phyloP scores from a whole-genome alignment of 768 basidiomycete genomes.

The Termitomyces heimii region DNA sequence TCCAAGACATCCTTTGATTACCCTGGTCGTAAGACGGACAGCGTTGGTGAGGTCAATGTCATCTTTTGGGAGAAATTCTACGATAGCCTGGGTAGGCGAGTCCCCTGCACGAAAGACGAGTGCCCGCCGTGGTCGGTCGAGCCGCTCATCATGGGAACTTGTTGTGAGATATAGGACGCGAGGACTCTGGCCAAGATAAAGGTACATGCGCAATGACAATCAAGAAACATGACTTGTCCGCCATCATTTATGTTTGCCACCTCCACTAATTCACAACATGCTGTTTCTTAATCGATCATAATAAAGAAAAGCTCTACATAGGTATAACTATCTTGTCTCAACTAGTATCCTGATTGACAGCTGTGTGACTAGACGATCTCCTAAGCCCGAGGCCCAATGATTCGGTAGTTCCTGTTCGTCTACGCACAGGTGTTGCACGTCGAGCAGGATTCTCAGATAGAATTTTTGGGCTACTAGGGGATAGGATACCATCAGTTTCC shows the following conservation, averaged over 20 bases:
- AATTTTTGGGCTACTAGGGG: constrained; percentile 26
- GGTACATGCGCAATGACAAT: constrained; percentile 48
- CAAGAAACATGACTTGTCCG: background rate
- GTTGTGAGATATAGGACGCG: constrained; percentile 72
- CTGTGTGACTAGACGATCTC: constrained; percentile 16
- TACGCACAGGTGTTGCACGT: constrained; percentile 19
- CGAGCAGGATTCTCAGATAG: constrained; percentile 38
- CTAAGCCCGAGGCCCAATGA: constrained; percentile 23
- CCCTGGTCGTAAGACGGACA: constrained; percentile 61
- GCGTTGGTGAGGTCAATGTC: constrained; percentile 64
- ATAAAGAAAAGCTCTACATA: background rate
- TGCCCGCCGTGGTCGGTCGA: constrained; percentile 53
- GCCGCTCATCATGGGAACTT: constrained; percentile 56
- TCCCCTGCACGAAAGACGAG: constrained; percentile 69
- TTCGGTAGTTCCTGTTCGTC: constrained; percentile 15
- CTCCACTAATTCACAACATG: background rate
- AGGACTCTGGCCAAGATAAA: constrained; percentile 65
- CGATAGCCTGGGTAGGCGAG: constrained; percentile 60
- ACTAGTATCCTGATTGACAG: constrained; percentile 8
- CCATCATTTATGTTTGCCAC: background rate
- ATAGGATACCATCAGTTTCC: constrained; percentile 27
- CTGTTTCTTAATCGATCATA: background rate
- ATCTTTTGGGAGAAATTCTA: constrained; percentile 76
- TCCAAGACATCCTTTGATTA: constrained; percentile 81
- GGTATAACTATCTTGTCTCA: background rate